Percentiles rank a stretch among this genome's conserved stretches.
Evolutionary conservation across 2,329 filamentous ascomycete species (phyloP).

Genomic region (Tolypocladium tropicale): DNA sequence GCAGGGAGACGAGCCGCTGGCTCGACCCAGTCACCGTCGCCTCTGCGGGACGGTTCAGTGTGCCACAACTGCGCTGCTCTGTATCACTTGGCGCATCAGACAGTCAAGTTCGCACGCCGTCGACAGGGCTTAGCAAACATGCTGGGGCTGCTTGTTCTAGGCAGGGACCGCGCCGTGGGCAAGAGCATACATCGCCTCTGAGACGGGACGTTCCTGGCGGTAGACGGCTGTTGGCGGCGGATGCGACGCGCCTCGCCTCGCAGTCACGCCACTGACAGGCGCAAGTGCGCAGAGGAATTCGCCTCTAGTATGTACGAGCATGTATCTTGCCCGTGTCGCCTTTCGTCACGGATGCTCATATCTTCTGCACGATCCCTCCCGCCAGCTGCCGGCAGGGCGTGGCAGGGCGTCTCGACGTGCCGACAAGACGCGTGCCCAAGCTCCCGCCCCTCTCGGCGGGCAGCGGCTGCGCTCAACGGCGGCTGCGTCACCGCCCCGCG

Average conservation of each 20-base stretch:
- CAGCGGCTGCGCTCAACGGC: neutral
- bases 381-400: neutral
- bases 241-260: neutral
- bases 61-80: neutral
- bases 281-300: too few species aligned
- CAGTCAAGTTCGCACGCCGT: neutral
- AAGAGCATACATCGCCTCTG: neutral
- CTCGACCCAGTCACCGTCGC: too few species aligned
- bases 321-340: too few species aligned
- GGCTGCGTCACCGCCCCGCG: neutral
- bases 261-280: too few species aligned
- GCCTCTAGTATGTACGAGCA: too few species aligned
- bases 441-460: too few species aligned
- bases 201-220: neutral
- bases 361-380: neutral
- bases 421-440: neutral
- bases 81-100: neutral
- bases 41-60: too few species aligned
- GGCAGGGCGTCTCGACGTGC: too few species aligned
- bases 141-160: neutral
- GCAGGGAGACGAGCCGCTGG: too few species aligned
- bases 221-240: neutral
- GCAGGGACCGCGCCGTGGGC: neutral
- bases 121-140: neutral
- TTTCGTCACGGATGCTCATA: too few species aligned